Evolutionary conservation across 1,284 basidiomycete species (phyloP).

Genomic region (Grifola frondosa): DNA sequence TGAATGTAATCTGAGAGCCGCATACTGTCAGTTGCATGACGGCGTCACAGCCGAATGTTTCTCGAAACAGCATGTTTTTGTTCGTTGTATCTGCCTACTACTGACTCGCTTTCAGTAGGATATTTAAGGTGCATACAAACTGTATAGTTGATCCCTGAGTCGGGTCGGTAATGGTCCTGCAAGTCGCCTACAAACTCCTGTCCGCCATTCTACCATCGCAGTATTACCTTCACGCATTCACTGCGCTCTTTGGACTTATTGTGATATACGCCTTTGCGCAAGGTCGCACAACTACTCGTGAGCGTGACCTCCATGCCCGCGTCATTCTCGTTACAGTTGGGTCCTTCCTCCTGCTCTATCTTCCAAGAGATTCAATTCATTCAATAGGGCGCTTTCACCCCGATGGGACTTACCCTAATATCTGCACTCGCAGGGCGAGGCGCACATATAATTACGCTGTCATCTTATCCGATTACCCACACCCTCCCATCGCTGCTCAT

Average conservation of each 20-base stretch:
- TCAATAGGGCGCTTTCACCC: slow-evolving; percentile 72
- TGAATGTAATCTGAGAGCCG: too few relatives aligned
- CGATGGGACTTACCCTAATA: slow-evolving; percentile 65
- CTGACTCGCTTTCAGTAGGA: too few relatives aligned
- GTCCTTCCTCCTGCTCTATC: slow-evolving; percentile 5
- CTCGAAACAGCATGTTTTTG: too few relatives aligned
- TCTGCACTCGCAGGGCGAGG: slow-evolving; percentile 66
- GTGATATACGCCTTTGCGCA: slow-evolving; percentile 59
- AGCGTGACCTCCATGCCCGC: slow-evolving; percentile 70
- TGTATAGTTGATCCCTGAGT: neutral
- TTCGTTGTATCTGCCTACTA: too few relatives aligned
- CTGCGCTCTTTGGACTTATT: slow-evolving; percentile 43
- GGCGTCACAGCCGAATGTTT: too few relatives aligned
- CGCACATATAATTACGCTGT: slow-evolving; percentile 72
- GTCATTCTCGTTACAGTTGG: slow-evolving; percentile 67
- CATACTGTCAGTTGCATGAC: too few relatives aligned
- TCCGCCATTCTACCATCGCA: slow-evolving; percentile 30
- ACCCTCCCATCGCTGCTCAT: slow-evolving; percentile 57
- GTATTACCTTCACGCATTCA: slow-evolving; percentile 50
- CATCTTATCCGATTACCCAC: slow-evolving; percentile 55
- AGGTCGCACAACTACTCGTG: slow-evolving; percentile 65
- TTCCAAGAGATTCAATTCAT: neutral
- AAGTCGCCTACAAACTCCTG: slow-evolving; percentile 30
- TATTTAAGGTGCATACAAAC: neutral
- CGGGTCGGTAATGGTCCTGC: slow-evolving; percentile 36